Conservation (phyloP, 345 rosid species). For the Tarenaya hassleriana region DNA sequence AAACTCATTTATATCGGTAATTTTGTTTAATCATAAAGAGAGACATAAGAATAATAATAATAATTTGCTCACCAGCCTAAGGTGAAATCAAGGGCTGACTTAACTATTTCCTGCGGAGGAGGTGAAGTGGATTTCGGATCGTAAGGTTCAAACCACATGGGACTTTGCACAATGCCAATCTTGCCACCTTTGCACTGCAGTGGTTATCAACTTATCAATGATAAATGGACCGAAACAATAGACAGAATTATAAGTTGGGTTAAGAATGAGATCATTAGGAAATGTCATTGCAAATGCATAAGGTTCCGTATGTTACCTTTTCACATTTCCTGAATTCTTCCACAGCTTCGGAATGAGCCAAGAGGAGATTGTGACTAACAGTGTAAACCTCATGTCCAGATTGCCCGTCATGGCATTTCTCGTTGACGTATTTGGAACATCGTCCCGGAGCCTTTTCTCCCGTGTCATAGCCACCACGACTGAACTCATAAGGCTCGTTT, state of each 20-base stretch:
- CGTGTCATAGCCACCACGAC: slow-evolving; percentile 26
- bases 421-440: slow-evolving; percentile 28
- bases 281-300: no score
- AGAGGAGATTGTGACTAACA: slow-evolving; percentile 26
- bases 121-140: slow-evolving; percentile 17
- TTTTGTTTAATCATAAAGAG: no score
- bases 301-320: no score
- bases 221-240: no score
- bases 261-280: no score
- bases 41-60: no score
- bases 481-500: slow-evolving; percentile 40
- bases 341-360: slow-evolving; percentile 36
- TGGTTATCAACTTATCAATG: no score
- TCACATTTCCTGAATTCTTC: slow-evolving; percentile 30
- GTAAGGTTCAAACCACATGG: slow-evolving; percentile 31
- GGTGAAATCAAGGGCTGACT: slow-evolving; percentile 32
- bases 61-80: slow-evolving; percentile 26
- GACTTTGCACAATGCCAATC: slow-evolving; percentile 27
- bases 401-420: slow-evolving; percentile 27
- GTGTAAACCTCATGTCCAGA: slow-evolving; percentile 31
- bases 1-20: no score
- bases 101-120: slow-evolving; percentile 24
- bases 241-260: no score
- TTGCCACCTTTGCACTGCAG: slow-evolving; percentile 28
- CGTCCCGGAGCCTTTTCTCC: slow-evolving; percentile 37